These are phyloP conservation scores for Ramaria sp. DNA, from an alignment of 768 basidiomycete genomes.

Conservation along the genomic window DNA sequence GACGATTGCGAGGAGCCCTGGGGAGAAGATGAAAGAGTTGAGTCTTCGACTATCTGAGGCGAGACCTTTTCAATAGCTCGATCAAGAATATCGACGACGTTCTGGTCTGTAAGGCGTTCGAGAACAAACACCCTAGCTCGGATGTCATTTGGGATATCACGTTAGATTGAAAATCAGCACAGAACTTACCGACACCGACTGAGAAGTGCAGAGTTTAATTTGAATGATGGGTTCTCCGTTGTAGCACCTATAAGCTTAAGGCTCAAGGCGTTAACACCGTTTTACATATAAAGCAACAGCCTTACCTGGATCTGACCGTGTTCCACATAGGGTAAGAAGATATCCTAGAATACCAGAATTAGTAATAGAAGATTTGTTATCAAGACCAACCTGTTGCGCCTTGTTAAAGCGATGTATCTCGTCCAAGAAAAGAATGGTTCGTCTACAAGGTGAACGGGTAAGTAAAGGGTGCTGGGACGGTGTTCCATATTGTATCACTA, in stretches of 20 bases:
- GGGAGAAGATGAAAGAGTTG: constrained; percentile 10
- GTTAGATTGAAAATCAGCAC: neutral
- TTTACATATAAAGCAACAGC: neutral
- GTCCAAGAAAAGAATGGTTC: constrained; percentile 71
- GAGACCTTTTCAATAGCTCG: constrained; percentile 37
- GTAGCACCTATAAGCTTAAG: constrained; percentile 67
- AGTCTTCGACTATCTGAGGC: neutral
- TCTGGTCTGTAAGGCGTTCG: constrained; percentile 51
- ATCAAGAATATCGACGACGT: constrained; percentile 47
- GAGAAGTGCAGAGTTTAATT: constrained; percentile 58
- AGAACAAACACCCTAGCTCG: constrained; percentile 57
- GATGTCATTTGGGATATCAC: no score
- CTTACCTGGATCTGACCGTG: constrained; percentile 59
- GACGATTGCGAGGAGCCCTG: constrained; percentile 1
- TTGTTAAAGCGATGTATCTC: constrained; percentile 78
- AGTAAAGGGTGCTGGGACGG: neutral
- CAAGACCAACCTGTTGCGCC: constrained; percentile 44
- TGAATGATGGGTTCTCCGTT: constrained; percentile 86
- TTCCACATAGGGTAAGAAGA: constrained; percentile 76
- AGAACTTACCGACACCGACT: constrained; percentile 61
- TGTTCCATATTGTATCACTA: constrained; percentile 9
- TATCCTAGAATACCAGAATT: constrained; percentile 36
- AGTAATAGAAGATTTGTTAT: neutral
- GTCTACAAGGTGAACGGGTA: constrained; percentile 26
- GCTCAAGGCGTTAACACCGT: neutral